A percentile compares a stretch with the other conserved stretches of the same genome.
Conservation (phyloP, 805 yeast species). For the Metschnikowia aberdeeniae region DNA sequence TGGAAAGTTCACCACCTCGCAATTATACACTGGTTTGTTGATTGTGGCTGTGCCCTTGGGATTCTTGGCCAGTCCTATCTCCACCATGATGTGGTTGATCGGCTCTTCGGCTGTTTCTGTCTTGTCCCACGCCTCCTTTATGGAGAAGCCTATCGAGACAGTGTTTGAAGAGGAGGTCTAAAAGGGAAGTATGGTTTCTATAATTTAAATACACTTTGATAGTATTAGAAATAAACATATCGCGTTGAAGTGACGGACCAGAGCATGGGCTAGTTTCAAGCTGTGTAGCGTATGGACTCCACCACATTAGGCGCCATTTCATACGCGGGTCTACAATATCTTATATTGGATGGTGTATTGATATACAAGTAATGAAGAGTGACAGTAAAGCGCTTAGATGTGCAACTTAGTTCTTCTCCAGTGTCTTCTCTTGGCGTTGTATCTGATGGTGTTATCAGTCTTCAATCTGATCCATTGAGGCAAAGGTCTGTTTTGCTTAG, state of each 20-base stretch:
- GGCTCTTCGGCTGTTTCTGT: constrained; percentile 80
- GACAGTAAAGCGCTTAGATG: constrained; percentile 53
- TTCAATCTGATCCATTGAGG: constrained; percentile 99
- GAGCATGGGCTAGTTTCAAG: no score
- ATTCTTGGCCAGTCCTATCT: constrained; percentile 81
- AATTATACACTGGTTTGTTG: constrained; percentile 78
- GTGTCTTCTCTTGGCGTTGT: constrained; percentile 99
- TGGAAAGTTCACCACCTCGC: constrained; percentile 68
- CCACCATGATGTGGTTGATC: constrained; percentile 87
- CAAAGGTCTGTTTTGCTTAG: constrained; percentile 98
- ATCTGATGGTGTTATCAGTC: constrained; percentile 96
- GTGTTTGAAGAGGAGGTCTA: constrained; percentile 80
- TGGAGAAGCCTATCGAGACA: constrained; percentile 95
- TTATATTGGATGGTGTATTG: constrained; percentile 12
- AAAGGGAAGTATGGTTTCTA: not conserved
- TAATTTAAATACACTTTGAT: constrained; percentile 1
- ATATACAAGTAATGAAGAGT: constrained; percentile 15
- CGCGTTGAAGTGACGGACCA: no score
- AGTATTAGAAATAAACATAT: not conserved
- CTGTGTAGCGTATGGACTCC: not conserved
- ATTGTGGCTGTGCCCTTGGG: constrained; percentile 78
- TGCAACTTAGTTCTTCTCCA: constrained; percentile 99
- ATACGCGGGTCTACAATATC: not conserved
- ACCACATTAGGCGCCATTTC: no score
- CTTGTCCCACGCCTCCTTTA: constrained; percentile 78